phyloP scores from a whole-genome alignment of 441 rosid species.

The Brassica balearica region DNA sequence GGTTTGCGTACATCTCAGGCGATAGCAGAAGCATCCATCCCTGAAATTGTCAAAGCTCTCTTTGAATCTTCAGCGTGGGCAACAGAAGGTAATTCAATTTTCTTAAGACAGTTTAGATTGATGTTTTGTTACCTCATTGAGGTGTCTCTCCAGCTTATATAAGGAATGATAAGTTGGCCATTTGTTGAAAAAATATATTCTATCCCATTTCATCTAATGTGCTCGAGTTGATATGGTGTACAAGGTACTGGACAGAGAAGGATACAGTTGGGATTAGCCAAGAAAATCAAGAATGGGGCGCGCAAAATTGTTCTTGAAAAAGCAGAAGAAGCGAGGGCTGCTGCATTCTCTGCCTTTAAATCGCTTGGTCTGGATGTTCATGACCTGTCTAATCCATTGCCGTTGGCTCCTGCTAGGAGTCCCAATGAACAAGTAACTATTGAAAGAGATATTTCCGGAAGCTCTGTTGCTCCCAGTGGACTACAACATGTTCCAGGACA shows the following conservation, averaged over 20 bases:
- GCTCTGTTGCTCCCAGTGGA: slow-evolving; percentile 41
- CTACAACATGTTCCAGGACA: slow-evolving; percentile 46
- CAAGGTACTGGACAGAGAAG: slow-evolving; percentile 81
- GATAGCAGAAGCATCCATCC: slow-evolving; percentile 92
- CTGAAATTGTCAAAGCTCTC: slow-evolving; percentile 90
- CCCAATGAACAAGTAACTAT: slow-evolving; percentile 45
- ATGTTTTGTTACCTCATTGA: slow-evolving; percentile 19
- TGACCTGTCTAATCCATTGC: slow-evolving; percentile 63
- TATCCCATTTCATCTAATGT: slow-evolving; percentile 30
- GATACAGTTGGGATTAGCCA: slow-evolving; percentile 84
- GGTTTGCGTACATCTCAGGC: slow-evolving; percentile 94
- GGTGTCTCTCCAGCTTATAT: slow-evolving; percentile 27
- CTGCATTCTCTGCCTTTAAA: slow-evolving; percentile 92
- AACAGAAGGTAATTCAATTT: slow-evolving; percentile 66
- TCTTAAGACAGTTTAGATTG: slow-evolving; percentile 21
- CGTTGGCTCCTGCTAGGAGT: slow-evolving; percentile 49
- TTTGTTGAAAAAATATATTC: slow-evolving; percentile 8
- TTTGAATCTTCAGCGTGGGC: slow-evolving; percentile 93
- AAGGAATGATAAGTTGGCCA: slow-evolving; percentile 27
- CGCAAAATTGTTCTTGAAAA: slow-evolving; percentile 96
- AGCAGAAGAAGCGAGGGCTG: slow-evolving; percentile 96
- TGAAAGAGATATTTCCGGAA: slow-evolving; percentile 45
- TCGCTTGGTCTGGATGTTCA: slow-evolving; percentile 84
- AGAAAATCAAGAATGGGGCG: slow-evolving; percentile 96
- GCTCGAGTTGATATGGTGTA: slow-evolving; percentile 47